Percentiles rank a stretch among this genome's conserved stretches.
phyloP scores from a whole-genome alignment of 225 moss, liverwort and hornwort species.

The Thuidium tamariscinum region DNA sequence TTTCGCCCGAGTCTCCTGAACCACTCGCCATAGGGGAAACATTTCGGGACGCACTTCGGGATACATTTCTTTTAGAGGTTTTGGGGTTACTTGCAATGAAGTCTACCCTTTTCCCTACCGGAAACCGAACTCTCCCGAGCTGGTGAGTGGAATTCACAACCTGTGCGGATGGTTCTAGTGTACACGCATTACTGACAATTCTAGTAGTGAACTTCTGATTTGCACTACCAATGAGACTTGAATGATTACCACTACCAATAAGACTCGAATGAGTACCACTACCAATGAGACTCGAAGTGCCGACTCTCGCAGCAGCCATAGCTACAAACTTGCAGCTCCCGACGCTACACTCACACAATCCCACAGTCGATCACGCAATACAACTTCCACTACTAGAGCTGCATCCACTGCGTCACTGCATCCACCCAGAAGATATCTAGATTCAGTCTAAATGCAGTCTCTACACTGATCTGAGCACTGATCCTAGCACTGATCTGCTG shows the following conservation, averaged over 20 bases:
- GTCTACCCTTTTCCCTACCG: neutral
- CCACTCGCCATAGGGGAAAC: neutral
- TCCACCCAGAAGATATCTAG: neutral
- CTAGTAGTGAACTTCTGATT: neutral
- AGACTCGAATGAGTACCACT: neutral
- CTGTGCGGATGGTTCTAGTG: neutral
- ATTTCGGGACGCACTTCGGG: neutral
- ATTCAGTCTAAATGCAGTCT: neutral
- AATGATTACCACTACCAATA: neutral
- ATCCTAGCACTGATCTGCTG: neutral
- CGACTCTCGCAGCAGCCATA: slow-evolving; percentile 17
- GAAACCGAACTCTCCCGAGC: neutral
- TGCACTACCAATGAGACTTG: neutral
- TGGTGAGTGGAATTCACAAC: neutral
- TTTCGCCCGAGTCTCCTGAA: neutral
- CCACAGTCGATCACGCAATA: neutral
- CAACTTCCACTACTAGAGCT: neutral
- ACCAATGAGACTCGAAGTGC: neutral
- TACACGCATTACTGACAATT: neutral
- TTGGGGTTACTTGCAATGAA: neutral
- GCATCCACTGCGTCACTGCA: neutral
- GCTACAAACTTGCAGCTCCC: neutral
- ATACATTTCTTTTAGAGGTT: neutral
- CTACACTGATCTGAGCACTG: neutral
- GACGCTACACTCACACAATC: too few relatives aligned